These are phyloP conservation scores for Brasenia schreberi DNA, from an alignment of 164 flowering plant genomes.

Conservation along the genomic window DNA sequence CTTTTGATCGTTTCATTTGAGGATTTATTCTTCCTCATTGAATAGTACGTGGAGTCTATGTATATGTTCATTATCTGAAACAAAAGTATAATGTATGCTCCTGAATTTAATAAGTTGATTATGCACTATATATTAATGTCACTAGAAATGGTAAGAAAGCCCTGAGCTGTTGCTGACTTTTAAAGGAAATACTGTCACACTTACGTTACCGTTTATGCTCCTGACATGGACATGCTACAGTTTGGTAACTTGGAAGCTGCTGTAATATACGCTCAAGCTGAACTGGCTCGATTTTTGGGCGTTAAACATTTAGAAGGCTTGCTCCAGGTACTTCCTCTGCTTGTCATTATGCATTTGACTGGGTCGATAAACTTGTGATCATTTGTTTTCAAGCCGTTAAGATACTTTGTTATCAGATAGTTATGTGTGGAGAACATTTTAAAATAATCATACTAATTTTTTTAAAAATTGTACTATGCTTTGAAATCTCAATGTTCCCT, in stretches of 20 bases:
- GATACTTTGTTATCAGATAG: not conserved
- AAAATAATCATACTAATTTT: no score
- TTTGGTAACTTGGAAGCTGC: conserved; percentile 65
- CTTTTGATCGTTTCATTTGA: no score
- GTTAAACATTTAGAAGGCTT: conserved; percentile 28
- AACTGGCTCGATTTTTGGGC: conserved; percentile 46
- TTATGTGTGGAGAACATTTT: no score
- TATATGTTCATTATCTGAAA: no score
- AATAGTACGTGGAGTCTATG: no score
- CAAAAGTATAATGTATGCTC: no score
- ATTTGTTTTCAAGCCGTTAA: not conserved
- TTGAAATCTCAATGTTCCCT: not conserved
- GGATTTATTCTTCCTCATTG: no score
- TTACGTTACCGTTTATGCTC: not conserved
- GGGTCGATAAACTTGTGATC: not conserved
- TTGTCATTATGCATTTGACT: not conserved
- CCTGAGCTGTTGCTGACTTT: not conserved
- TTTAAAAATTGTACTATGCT: not conserved
- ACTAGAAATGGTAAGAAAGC: not conserved
- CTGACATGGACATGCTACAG: conserved; percentile 17
- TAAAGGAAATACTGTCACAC: not conserved
- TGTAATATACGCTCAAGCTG: conserved; percentile 54
- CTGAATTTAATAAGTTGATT: no score
- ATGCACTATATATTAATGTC: no score
- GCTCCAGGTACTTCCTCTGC: conserved; percentile 44